Evolutionary conservation across 2,329 filamentous ascomycete genomes (phyloP), one percentile per base, ranked within the genome.

Genomic region (Ceratocystis alfenasii): DNA sequence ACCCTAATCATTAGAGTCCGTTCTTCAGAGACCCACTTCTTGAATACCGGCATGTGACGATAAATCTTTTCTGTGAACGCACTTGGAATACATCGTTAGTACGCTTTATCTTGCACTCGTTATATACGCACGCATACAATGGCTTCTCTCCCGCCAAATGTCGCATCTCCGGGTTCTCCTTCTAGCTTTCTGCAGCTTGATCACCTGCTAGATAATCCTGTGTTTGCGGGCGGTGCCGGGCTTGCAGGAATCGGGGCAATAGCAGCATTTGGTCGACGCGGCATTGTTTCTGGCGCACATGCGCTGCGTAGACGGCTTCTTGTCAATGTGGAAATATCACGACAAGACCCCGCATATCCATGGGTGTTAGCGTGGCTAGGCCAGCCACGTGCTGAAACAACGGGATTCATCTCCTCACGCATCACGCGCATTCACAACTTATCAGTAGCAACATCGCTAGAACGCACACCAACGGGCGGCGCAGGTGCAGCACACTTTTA

Each of bases 341-440:
- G 90, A 73, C 89, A 93, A 72, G 94, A 99, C 76, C 86, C 90
- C 57, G 92, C 93, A 1, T 99, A 97, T 74, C 86, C 86, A 50
- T 97, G 92, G 93, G 85, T 99, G 53, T 81, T 99, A 8, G 87
- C 92, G 69, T 99, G 94, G 92, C 88, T 99, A 74, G 92, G 91
- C 5, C 83, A 90, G 66, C 90, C 90, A 69, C 89, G 91, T 63
- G 41, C 66, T 22, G 81, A 85, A 65, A 75, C 79, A 72, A 78
- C 72, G 70, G 89, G 80, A 68, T 87, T 81, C 72, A 76, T 87
- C 45, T 80, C 80, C 22, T 81, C 78, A 36, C 80, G 79, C 50
- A 73, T 87, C 64, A 86, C 83, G 5, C 79, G 82, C 70, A 80
- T 84, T 70, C 82, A 85, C 70, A 81, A 86, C 71, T 76, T 84